Conservation (phyloP, 2,329 filamentous ascomycete genomes). For the Ceratocystis destructans region DNA sequence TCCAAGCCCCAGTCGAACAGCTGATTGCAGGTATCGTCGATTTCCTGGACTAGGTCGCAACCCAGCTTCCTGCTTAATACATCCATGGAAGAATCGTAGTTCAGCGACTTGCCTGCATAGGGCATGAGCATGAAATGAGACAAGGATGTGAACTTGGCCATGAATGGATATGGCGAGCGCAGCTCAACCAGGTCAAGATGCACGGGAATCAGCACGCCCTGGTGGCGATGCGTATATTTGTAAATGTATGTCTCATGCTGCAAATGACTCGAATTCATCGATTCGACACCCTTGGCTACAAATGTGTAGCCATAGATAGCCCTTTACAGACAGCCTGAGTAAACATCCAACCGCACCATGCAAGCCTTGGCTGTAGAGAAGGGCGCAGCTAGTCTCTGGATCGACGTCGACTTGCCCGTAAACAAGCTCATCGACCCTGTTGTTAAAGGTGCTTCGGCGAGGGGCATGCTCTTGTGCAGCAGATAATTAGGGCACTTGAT, state of each 20-base stretch:
- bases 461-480: neutral
- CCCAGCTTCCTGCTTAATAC: neutral
- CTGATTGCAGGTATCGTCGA: neutral
- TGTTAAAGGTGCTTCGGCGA: too few species aligned
- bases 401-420: neutral
- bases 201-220: neutral
- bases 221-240: neutral
- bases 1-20: neutral
- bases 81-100: too few species aligned
- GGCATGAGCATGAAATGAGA: neutral
- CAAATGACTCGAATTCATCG: neutral
- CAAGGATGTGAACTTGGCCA: neutral
- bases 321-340: neutral
- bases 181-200: neutral
- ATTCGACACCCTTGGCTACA: neutral
- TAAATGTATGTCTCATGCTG: neutral
- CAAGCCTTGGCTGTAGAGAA: neutral
- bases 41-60: neutral
- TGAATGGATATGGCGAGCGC: neutral
- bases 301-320: neutral
- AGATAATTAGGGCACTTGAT: neutral
- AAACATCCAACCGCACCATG: neutral
- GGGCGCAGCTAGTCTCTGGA: neutral
- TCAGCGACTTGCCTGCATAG: conserved; percentile 25
- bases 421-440: neutral